Evolutionary conservation across 2,329 filamentous ascomycete species (phyloP).

Genomic region (Aspergillus hiratsukae): DNA sequence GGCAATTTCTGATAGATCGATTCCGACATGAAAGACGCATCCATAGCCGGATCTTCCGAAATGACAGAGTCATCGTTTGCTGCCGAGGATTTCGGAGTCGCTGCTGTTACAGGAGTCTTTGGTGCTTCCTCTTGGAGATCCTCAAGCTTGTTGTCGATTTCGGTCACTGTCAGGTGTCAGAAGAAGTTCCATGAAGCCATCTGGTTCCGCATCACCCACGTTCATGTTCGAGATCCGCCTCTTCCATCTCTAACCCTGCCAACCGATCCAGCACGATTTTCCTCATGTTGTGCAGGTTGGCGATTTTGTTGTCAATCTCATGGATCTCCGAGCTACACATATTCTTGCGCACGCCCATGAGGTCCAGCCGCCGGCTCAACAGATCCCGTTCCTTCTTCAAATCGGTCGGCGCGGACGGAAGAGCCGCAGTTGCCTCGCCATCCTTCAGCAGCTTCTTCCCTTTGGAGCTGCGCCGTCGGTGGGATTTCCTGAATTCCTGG

Average conservation of each 20-base stretch:
- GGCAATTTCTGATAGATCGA: slow-evolving; percentile 95
- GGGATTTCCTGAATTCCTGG: slow-evolving; percentile 62
- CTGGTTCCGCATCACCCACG: slow-evolving; percentile 48
- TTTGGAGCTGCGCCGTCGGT: slow-evolving; percentile 64
- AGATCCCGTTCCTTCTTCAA: slow-evolving; percentile 75
- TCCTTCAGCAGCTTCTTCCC: slow-evolving; percentile 68
- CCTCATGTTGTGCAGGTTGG: slow-evolving; percentile 88
- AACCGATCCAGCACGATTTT: slow-evolving; percentile 85
- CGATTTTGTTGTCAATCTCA: slow-evolving; percentile 95
- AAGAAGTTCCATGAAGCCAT: background rate
- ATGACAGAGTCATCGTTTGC: slow-evolving; percentile 46
- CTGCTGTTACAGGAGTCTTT: slow-evolving; percentile 28
- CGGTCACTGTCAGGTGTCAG: slow-evolving; percentile 42
- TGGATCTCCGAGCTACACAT: slow-evolving; percentile 96
- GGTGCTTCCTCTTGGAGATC: slow-evolving; percentile 53
- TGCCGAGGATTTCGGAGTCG: slow-evolving; percentile 35
- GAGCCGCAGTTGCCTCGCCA: slow-evolving; percentile 52
- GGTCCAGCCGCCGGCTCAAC: slow-evolving; percentile 80
- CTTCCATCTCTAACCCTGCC: slow-evolving; percentile 82
- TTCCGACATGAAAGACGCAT: slow-evolving; percentile 85
- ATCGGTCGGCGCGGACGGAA: slow-evolving; percentile 63
- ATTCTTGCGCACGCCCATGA: slow-evolving; percentile 89
- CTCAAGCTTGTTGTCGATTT: slow-evolving; percentile 59
- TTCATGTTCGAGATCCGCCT: slow-evolving; percentile 84
- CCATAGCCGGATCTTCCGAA: slow-evolving; percentile 50